A percentile compares a stretch with the other conserved stretches of the same genome.
Evolutionary conservation across 805 yeast species (phyloP).

Genomic region (Yamadazyma sp.): DNA sequence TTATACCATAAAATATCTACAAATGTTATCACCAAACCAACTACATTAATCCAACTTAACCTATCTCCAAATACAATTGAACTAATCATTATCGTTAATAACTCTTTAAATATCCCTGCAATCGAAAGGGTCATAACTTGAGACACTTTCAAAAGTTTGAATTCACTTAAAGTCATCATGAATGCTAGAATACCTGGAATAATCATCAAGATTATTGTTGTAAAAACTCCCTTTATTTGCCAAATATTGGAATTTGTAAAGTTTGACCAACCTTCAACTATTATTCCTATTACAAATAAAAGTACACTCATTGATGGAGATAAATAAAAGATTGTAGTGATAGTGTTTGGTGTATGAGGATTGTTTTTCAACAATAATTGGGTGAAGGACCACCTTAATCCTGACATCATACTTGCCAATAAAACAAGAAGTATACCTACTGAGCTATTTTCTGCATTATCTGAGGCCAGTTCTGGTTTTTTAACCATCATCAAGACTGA

Average conservation of each 20-base stretch:
- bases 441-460: slow-evolving; percentile 17
- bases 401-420: slow-evolving; percentile 76
- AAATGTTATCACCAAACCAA: slow-evolving; percentile 75
- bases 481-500: slow-evolving; percentile 90
- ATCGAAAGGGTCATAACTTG: slow-evolving; percentile 83
- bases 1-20: slow-evolving; percentile 83
- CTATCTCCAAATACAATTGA: slow-evolving; percentile 70
- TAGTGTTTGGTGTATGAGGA: slow-evolving; percentile 62
- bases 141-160: slow-evolving; percentile 74
- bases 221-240: slow-evolving; percentile 53
- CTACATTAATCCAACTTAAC: slow-evolving; percentile 60
- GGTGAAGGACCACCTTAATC: slow-evolving; percentile 93
- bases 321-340: slow-evolving; percentile 76
- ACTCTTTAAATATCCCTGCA: slow-evolving; percentile 91
- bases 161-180: slow-evolving; percentile 85
- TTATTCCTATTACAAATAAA: slow-evolving; percentile 58
- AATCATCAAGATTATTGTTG: slow-evolving; percentile 57
- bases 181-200: slow-evolving; percentile 88
- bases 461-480: slow-evolving; percentile 17
- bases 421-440: slow-evolving; percentile 75
- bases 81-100: slow-evolving; percentile 75
- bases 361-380: slow-evolving; percentile 66
- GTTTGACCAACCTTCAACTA: slow-evolving; percentile 63
- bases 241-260: slow-evolving; percentile 60
- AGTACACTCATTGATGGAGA: slow-evolving; percentile 79